Base-by-base conservation (phyloP, 805 yeast genomes). In the Ogataea haglerorum region DNA sequence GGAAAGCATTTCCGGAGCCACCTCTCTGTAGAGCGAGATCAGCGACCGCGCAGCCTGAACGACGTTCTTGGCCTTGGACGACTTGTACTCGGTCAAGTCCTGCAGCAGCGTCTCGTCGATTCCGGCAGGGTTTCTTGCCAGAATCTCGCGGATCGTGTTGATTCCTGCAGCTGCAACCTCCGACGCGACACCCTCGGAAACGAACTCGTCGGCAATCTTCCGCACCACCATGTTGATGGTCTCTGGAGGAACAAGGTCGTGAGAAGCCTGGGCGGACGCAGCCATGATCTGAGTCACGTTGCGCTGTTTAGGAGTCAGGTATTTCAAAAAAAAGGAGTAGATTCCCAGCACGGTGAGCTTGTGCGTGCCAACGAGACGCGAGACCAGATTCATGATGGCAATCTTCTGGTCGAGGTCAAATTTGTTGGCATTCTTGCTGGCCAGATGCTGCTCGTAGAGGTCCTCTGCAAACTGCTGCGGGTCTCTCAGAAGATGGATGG, bases 111-210 rank as follows among this genome's bases (percentile, higher is more conserved):
- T 78, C 40, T 85, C 82, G 38, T 89, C 97, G 54, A 93, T 89
- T 18, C 98, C 96, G 49, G 91, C 71, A 12, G 99, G 97, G 9
- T 95, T 95, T 71, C 99, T 82, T 2, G 96, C 65, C 48, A 90
- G 73, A 43, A 93, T 88, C 65, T 93, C 99, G 53, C 98, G 75
- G 45, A 91, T 91, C 3, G 98, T 86, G 64, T 93, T 93, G 51
- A 93, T 74, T 57, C 99, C 99, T 4, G 98, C 98, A 38, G 97
- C 89, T 5, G 97, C 97, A 40, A 90, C 99, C 65, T 93, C 96
- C 24, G 95, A 81, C 12, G 97, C 89, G 28, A 93, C 99, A 73
- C 99, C 99, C 58, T 93, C 98, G 51, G 95, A 85, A 18, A 93
- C 96, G 56, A 93, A 93, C 65, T 93, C 99, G 65, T 93, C 95